A percentile compares a stretch with the other conserved stretches of the same genome.
Evolutionary conservation across 2,329 filamentous ascomycete genomes (phyloP).

Genomic region (Alternaria sp.): DNA sequence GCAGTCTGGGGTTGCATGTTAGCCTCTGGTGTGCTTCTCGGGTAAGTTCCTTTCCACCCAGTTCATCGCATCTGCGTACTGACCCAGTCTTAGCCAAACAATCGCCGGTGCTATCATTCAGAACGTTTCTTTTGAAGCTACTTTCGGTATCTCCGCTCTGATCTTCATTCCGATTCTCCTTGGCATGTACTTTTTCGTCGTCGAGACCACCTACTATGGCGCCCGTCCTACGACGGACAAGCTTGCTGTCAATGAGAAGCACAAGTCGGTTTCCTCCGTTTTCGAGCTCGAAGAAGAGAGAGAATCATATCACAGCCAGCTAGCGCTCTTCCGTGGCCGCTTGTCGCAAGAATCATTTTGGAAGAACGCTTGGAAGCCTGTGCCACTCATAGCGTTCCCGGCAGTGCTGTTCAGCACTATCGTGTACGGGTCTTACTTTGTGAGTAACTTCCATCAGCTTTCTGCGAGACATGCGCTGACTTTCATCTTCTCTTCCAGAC

Average conservation of each 20-base stretch:
- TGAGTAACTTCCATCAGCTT: background rate
- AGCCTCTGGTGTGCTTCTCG: conserved; percentile 47
- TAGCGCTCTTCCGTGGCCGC: conserved; percentile 39
- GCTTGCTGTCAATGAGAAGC: conserved; percentile 30
- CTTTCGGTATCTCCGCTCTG: conserved; percentile 53
- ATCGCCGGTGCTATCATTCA: conserved; percentile 53
- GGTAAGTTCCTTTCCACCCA: conserved; percentile 40
- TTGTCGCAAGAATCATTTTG: conserved; percentile 40
- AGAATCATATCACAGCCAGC: conserved; percentile 30
- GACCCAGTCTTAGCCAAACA: conserved; percentile 45
- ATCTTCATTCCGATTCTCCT: conserved; percentile 52
- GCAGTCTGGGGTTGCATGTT: conserved; percentile 64
- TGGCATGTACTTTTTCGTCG: conserved; percentile 54
- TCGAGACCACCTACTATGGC: conserved; percentile 51
- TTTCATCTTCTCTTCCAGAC: background rate
- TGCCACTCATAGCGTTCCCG: conserved; percentile 83
- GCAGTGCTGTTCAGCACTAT: conserved; percentile 82
- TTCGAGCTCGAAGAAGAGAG: conserved; percentile 24
- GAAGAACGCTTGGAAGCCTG: conserved; percentile 58
- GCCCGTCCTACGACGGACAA: conserved; percentile 26
- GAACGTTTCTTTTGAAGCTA: conserved; percentile 49
- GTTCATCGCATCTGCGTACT: conserved; percentile 20
- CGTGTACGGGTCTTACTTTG: conserved; percentile 83
- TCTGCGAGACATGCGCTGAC: background rate
- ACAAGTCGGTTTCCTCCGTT: conserved; percentile 25